Conservation (phyloP, 495 filamentous ascomycete genomes). For the Podospora pseudoanserina region DNA sequence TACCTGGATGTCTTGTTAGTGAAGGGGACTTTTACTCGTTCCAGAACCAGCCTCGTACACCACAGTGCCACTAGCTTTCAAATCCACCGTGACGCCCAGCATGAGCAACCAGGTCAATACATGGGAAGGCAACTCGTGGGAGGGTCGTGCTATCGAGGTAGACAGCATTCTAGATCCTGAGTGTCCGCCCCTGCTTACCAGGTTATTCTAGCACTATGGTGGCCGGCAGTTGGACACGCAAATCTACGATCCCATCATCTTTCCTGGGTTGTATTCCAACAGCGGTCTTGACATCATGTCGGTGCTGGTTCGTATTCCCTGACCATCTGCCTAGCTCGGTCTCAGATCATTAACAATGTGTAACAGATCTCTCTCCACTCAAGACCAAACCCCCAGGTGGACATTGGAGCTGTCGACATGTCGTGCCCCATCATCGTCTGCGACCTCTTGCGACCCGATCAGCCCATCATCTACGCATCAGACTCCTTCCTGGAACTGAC, state of each 20-base stretch:
- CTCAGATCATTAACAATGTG: neutral
- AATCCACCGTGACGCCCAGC: neutral
- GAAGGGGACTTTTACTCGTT: neutral
- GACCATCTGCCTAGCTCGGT: neutral
- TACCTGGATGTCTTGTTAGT: slow-evolving; percentile 4
- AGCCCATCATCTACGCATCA: slow-evolving; percentile 49
- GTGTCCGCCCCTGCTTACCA: neutral
- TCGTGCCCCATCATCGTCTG: slow-evolving; percentile 48
- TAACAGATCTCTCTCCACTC: slow-evolving; percentile 37
- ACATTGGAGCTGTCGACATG: slow-evolving; percentile 46
- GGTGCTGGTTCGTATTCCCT: slow-evolving; percentile 40
- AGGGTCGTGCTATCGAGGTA: slow-evolving; percentile 25
- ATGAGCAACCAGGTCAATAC: slow-evolving; percentile 21
- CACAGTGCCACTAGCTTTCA: slow-evolving; percentile 1
- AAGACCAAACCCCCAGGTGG: slow-evolving; percentile 43
- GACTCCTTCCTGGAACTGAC: slow-evolving; percentile 43
- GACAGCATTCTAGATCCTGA: neutral
- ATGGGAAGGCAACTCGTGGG: slow-evolving; percentile 26
- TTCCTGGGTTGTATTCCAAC: slow-evolving; percentile 45
- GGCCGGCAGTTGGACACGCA: slow-evolving; percentile 10
- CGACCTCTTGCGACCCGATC: slow-evolving; percentile 42
- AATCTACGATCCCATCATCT: slow-evolving; percentile 39
- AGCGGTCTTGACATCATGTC: slow-evolving; percentile 47
- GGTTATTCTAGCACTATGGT: neutral
- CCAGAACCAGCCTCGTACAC: slow-evolving; percentile 2